Conservation (phyloP, 2,329 filamentous ascomycete genomes). For the Phoma sp. region DNA sequence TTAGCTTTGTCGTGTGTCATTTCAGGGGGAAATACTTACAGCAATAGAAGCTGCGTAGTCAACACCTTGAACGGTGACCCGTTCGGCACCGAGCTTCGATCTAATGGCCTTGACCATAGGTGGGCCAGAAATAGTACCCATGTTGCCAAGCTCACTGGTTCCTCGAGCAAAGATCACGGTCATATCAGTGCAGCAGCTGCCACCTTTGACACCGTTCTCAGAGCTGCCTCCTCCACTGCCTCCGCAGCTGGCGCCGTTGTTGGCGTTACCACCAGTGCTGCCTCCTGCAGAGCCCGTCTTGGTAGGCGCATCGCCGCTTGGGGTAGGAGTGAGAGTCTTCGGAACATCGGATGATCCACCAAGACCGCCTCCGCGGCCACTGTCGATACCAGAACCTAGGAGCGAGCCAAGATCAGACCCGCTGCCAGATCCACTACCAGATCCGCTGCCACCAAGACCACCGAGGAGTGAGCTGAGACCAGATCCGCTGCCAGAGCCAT, state of each 20-base stretch:
- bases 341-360: background rate
- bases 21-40: slow-evolving; percentile 25
- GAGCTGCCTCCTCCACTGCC: slow-evolving; percentile 32
- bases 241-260: slow-evolving; percentile 33
- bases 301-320: background rate
- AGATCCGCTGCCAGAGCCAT: background rate
- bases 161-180: slow-evolving; percentile 56
- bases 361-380: slow-evolving; percentile 1
- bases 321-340: slow-evolving; percentile 8
- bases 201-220: slow-evolving; percentile 51
- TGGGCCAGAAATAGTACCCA: slow-evolving; percentile 53
- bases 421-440: background rate
- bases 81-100: slow-evolving; percentile 33
- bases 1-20: slow-evolving; percentile 5
- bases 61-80: slow-evolving; percentile 43
- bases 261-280: slow-evolving; percentile 7
- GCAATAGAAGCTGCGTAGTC: slow-evolving; percentile 39
- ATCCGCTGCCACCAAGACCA: background rate
- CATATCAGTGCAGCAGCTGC: slow-evolving; percentile 51
- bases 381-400: background rate
- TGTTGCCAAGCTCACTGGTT: slow-evolving; percentile 53
- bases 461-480: too few species aligned
- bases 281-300: slow-evolving; percentile 12
- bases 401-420: background rate
- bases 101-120: slow-evolving; percentile 43